Conservation (phyloP, 495 filamentous ascomycete species). For the Stereocaulon alpinum region DNA sequence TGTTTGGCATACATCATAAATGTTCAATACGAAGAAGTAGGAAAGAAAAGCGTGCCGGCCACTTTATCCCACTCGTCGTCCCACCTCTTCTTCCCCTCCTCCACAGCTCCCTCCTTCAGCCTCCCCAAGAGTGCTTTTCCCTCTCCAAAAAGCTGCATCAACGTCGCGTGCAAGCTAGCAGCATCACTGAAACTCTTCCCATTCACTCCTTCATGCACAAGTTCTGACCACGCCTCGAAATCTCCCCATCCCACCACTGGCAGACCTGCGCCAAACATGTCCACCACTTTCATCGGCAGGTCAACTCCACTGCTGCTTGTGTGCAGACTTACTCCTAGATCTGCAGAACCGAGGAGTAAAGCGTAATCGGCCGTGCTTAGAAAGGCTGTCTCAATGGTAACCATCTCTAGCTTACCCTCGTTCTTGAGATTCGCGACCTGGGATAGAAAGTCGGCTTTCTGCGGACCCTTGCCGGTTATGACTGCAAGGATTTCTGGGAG, state of each 20-base stretch:
- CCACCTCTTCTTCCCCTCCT: constrained; percentile 74
- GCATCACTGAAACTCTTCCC: constrained; percentile 68
- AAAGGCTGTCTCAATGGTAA: constrained; percentile 72
- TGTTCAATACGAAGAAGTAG: background rate
- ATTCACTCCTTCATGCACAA: constrained; percentile 78
- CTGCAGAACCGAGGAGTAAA: constrained; percentile 71
- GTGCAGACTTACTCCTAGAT: constrained; percentile 84
- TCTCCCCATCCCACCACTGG: constrained; percentile 77
- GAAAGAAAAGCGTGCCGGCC: constrained; percentile 52
- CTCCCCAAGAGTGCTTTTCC: constrained; percentile 42
- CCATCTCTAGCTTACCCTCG: constrained; percentile 49
- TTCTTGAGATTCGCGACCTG: constrained; percentile 48
- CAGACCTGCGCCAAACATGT: constrained; percentile 92
- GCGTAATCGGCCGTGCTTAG: constrained; percentile 77
- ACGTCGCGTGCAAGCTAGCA: constrained; percentile 44
- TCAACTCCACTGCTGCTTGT: constrained; percentile 90
- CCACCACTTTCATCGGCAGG: constrained; percentile 97
- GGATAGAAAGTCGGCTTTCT: constrained; percentile 63
- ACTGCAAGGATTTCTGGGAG: constrained; percentile 66
- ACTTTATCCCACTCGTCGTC: constrained; percentile 88
- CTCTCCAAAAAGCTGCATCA: constrained; percentile 53
- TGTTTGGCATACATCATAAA: background rate
- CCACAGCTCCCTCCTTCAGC: constrained; percentile 60
- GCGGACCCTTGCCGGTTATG: constrained; percentile 89
- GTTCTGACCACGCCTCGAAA: constrained; percentile 78